phyloP scores from a whole-genome alignment of 768 basidiomycete genomes.

The Hericium coralloides region DNA sequence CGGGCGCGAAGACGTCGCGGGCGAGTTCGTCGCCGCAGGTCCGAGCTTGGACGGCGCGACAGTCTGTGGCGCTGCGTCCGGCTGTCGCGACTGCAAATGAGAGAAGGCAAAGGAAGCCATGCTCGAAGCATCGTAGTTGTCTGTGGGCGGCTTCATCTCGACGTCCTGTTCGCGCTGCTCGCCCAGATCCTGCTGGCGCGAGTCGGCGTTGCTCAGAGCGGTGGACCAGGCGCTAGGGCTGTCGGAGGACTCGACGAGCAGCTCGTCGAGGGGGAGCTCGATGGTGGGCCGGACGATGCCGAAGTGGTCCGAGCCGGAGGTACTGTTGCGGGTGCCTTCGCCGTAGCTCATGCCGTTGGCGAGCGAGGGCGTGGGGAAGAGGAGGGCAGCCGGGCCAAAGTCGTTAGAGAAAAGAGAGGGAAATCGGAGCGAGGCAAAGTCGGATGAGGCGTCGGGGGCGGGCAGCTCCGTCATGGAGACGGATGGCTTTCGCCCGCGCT shows the following conservation, averaged over 20 bases:
- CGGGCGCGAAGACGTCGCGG: background rate
- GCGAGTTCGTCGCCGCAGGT: slow-evolving; percentile 17
- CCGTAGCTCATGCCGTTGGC: slow-evolving; percentile 69
- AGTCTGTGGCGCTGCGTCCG: slow-evolving; percentile 35
- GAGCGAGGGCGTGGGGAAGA: slow-evolving; percentile 59
- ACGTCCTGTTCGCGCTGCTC: slow-evolving; percentile 22
- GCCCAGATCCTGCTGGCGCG: slow-evolving; percentile 14
- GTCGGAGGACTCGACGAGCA: slow-evolving; percentile 41
- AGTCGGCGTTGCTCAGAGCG: slow-evolving; percentile 1
- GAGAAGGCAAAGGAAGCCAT: slow-evolving; percentile 24
- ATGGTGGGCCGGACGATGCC: slow-evolving; percentile 71
- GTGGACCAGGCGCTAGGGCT: slow-evolving; percentile 24
- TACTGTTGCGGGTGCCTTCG: slow-evolving; percentile 48
- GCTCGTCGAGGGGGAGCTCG: slow-evolving; percentile 79
- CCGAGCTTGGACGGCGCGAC: slow-evolving; percentile 52
- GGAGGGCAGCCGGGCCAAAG: slow-evolving; percentile 71
- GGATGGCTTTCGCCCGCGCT: slow-evolving; percentile 23
- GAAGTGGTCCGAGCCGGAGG: slow-evolving; percentile 41
- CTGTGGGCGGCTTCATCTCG: slow-evolving; percentile 14
- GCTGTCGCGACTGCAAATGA: slow-evolving; percentile 31
- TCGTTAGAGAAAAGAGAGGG: slow-evolving; percentile 65
- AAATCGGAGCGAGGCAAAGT: slow-evolving; percentile 46
- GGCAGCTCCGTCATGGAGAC: slow-evolving; percentile 10
- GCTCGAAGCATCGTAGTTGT: slow-evolving; percentile 20
- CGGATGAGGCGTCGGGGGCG: slow-evolving; percentile 13